phyloP scores from a whole-genome alignment of 2,329 filamentous ascomycete genomes.

The Xylogone sp. region DNA sequence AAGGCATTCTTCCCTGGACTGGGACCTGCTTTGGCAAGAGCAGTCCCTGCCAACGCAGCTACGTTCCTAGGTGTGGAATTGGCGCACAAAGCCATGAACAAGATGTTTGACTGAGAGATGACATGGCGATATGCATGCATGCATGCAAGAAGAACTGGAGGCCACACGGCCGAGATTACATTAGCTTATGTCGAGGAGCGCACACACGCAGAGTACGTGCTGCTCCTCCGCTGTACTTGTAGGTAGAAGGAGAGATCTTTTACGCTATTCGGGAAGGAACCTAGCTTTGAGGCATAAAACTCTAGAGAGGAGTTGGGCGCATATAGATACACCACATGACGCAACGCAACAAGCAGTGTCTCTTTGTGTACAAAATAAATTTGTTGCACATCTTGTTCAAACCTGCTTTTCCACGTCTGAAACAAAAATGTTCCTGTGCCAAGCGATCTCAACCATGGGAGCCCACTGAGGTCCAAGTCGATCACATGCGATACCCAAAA shows the following conservation, averaged over 20 bases:
- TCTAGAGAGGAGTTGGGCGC: not conserved
- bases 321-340: not conserved
- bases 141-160: not conserved
- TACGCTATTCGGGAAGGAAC: not conserved
- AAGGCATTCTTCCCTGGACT: slow-evolving; percentile 98
- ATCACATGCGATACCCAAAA: not conserved
- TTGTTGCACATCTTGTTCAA: not conserved
- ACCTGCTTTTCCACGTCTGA: not conserved
- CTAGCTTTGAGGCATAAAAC: not conserved
- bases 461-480: not conserved
- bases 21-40: slow-evolving; percentile 85
- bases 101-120: slow-evolving; percentile 59
- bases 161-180: not conserved
- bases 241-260: not conserved
- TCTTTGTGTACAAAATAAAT: not conserved
- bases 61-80: slow-evolving; percentile 87
- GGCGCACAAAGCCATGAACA: slow-evolving; percentile 79
- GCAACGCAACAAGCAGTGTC: not conserved
- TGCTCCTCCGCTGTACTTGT: not conserved
- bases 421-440: not conserved
- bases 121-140: not conserved
- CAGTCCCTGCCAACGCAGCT: slow-evolving; percentile 93
- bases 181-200: not conserved
- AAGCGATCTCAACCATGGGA: not conserved
- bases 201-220: not conserved